Evolutionary conservation across 345 rosid species (phyloP).

Genomic region (Linum lewisii): DNA sequence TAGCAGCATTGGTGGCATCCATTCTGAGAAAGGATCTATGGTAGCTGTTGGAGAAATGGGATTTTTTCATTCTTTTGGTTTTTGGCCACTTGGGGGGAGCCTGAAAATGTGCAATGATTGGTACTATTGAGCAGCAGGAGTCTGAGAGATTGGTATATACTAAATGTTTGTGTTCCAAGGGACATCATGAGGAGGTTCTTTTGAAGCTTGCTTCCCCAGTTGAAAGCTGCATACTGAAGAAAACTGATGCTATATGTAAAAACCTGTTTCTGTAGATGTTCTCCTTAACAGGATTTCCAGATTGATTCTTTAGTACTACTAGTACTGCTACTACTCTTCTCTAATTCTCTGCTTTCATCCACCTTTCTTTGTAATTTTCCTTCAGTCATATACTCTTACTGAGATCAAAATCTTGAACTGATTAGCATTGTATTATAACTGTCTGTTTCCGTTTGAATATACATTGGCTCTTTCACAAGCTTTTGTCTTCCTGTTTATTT

Average conservation of each 20-base stretch:
- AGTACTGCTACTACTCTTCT: neutral
- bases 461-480: too few relatives aligned
- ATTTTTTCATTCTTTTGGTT: conserved; percentile 2
- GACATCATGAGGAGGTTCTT: neutral
- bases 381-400: too few relatives aligned
- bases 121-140: too few relatives aligned
- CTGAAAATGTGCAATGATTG: neutral
- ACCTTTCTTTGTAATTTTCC: too few relatives aligned
- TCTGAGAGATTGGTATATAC: neutral
- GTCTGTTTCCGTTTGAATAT: neutral
- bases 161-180: too few relatives aligned
- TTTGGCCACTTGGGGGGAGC: too few relatives aligned
- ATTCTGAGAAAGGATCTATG: conserved; percentile 23
- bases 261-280: neutral
- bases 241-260: neutral
- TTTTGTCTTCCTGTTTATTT: too few relatives aligned
- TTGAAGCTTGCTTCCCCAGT: neutral
- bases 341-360: too few relatives aligned
- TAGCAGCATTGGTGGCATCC: conserved; percentile 22
- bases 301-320: neutral
- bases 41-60: conserved; percentile 8
- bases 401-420: neutral
- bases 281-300: neutral
- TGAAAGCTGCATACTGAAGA: neutral
- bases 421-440: neutral